Percentiles rank a stretch among this genome's conserved stretches.
These are phyloP conservation scores for Malus hybrid DNA, from an alignment of 331 rosid species.

Conservation along the genomic window DNA sequence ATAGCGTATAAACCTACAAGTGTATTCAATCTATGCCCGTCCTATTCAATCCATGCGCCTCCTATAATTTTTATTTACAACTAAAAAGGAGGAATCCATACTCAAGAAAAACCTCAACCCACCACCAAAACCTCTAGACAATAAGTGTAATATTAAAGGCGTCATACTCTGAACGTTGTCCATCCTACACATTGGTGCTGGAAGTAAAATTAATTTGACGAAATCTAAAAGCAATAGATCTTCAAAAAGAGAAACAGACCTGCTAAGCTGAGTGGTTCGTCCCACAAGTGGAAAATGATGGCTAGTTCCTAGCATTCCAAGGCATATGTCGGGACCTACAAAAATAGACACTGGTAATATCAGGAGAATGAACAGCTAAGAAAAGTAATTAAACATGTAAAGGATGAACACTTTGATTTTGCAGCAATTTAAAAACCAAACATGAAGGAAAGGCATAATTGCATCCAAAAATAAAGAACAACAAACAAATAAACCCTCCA, in stretches of 20 bases:
- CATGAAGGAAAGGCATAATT: not conserved
- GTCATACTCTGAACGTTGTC: not conserved
- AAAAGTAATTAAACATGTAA: not conserved
- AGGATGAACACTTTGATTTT: not conserved
- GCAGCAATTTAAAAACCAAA: not conserved
- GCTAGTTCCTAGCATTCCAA: conserved; percentile 43
- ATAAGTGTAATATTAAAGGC: not conserved
- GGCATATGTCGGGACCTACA: conserved; percentile 46
- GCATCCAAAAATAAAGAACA: not conserved
- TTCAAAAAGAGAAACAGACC: conserved; percentile 22
- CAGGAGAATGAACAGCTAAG: not conserved
- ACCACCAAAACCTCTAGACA: not conserved
- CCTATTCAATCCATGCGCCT: not conserved
- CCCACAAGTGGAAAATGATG: not conserved
- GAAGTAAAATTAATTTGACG: not conserved
- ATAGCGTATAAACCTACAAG: not conserved
- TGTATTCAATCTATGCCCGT: not conserved
- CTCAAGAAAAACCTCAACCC: not conserved
- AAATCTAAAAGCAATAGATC: not conserved
- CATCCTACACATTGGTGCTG: not conserved
- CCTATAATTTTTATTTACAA: not conserved
- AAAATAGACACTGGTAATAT: not conserved
- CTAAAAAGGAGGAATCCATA: not conserved
- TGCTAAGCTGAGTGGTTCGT: conserved; percentile 12
- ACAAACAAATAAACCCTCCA: not conserved